Evolutionary conservation across 1,139 yeast species (phyloP).

Genomic region (Zhuliangozyma blackwelliae): DNA sequence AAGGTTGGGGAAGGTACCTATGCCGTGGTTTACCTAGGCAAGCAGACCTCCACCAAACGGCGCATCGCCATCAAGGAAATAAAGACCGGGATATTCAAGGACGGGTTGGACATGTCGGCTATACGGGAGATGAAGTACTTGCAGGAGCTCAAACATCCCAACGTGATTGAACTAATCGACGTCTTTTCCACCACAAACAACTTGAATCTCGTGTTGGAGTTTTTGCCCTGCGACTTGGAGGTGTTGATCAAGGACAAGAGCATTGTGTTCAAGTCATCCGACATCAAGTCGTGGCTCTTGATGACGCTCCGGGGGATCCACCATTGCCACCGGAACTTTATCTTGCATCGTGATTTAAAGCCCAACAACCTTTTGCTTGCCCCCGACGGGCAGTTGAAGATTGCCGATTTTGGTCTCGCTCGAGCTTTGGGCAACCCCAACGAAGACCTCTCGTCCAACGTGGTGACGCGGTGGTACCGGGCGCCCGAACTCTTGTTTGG

Average conservation of each 20-base stretch:
- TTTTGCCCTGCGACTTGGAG: conserved; percentile 87
- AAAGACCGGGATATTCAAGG: conserved; percentile 90
- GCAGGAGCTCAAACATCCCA: conserved; percentile 78
- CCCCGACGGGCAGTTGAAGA: conserved; percentile 80
- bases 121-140: conserved; percentile 90
- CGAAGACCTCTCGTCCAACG: conserved; percentile 83
- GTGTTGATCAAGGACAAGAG: conserved; percentile 78
- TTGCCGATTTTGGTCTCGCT: conserved; percentile 97
- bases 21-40: conserved; percentile 92
- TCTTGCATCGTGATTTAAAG: conserved; percentile 84
- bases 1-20: conserved; percentile 99
- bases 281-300: conserved; percentile 87
- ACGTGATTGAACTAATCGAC: conserved; percentile 83
- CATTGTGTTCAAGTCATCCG: conserved; percentile 77
- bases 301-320: conserved; percentile 94
- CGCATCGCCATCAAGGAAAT: conserved; percentile 91
- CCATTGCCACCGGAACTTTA: conserved; percentile 89
- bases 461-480: conserved; percentile 95
- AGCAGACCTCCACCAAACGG: conserved; percentile 51
- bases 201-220: conserved; percentile 84
- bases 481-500: conserved; percentile 93
- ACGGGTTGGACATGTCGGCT: conserved; percentile 97
- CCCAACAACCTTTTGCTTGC: conserved; percentile 81
- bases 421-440: conserved; percentile 75
- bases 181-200: conserved; percentile 73